phyloP scores from a whole-genome alignment of 352 stramenopile genomes.

The Globisporangium iwayamae region DNA sequence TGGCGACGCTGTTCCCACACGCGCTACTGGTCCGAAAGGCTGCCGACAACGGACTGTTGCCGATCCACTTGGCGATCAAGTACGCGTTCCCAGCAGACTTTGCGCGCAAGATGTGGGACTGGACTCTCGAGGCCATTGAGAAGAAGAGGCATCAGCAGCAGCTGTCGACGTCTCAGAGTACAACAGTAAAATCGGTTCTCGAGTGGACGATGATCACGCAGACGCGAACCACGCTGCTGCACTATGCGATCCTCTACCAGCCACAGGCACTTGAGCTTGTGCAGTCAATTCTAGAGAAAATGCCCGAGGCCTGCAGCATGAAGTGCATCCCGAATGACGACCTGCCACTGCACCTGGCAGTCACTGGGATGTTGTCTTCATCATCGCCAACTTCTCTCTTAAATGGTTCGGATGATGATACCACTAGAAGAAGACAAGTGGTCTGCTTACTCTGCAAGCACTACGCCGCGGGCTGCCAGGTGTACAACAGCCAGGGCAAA shows the following conservation, averaged over 20 bases:
- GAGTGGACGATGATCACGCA: constrained; percentile 26
- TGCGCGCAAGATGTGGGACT: constrained; percentile 18
- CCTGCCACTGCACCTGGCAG: constrained; percentile 50
- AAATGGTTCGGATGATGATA: not conserved
- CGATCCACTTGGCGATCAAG: constrained; percentile 44
- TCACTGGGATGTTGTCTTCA: constrained; percentile 10
- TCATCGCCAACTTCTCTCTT: not conserved
- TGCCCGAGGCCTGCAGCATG: constrained; percentile 29
- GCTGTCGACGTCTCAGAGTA: not conserved
- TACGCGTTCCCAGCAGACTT: constrained; percentile 26
- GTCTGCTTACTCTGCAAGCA: constrained; percentile 24
- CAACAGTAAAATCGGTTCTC: not conserved
- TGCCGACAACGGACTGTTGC: constrained; percentile 27
- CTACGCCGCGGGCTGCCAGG: constrained; percentile 29
- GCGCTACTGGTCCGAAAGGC: constrained; percentile 22
- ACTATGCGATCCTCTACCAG: constrained; percentile 55
- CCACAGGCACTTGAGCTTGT: constrained; percentile 24
- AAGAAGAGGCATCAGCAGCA: not conserved
- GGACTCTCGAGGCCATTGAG: constrained; percentile 11
- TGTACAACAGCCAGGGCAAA: constrained; percentile 37
- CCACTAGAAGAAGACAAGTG: not conserved
- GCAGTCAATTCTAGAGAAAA: constrained; percentile 24
- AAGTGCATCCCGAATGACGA: constrained; percentile 26
- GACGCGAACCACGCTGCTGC: constrained; percentile 48
- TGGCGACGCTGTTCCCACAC: constrained; percentile 19